Evolutionary conservation across 139 green algal genomes (phyloP), one percentile per base, ranked within the genome.

Genomic region (Chlamydomonas sp.): DNA sequence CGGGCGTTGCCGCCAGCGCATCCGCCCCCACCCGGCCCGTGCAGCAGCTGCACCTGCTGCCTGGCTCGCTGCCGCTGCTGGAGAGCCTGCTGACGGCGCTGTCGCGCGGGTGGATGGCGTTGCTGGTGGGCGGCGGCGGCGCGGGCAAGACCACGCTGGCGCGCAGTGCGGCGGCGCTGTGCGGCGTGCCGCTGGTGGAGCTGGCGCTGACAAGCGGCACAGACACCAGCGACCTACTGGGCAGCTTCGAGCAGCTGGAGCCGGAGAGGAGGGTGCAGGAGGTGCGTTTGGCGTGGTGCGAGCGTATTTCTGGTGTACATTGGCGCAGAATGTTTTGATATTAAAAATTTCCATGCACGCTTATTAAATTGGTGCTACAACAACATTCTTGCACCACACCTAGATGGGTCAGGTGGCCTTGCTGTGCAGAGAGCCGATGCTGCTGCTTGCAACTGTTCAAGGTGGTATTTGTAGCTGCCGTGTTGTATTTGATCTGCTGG

Each of bases 191-290:
- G 5, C 94, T 99, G 87, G 79, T 95, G 61, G 97, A 99, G 92
- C 88, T 99, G 1, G 85, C 94, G 7, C 93, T 99, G 10, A 99
- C 96, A 16, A 84, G 64, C 14, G 95, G 93, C 6, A 99, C 96
- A 1, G 98, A 99, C 93, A 99, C 97, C 1, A 95, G 90, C 7
- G 98, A 99, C 85, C 93, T 99, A 77, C 96, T 99, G 89, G 98
- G 98, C 60, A 96, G 96, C 63, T 99, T 99, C 91, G 98, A 99
- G 92, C 98, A 99, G 91, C 83, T 97, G 89, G 93, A 97, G 61
- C 84, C 89, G 57, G 78, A 72, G 66, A 76, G 95, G 10, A 87
- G 88, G 1, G 73, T 96, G 69, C 85, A 94, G 88, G 92, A 92
- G 82, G 82, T 89, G 61, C n/a, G 80, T 3, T 8, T 3, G 31